Base-by-base conservation (phyloP, 2,329 filamentous ascomycete genomes). In the Periconia sp. region DNA sequence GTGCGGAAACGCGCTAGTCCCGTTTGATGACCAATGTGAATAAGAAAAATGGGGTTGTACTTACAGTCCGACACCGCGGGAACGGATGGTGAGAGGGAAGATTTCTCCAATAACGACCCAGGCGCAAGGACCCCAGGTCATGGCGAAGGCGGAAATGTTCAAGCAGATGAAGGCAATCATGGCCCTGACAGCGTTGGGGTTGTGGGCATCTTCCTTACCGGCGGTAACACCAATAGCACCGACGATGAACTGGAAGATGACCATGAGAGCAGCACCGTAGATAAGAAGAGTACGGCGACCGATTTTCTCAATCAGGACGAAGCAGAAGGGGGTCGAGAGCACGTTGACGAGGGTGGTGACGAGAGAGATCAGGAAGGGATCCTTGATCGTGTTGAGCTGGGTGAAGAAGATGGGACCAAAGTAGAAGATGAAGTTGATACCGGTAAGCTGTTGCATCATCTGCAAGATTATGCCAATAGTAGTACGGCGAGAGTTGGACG, bases 101-200 rank as follows among this genome's bases (percentile, higher is more conserved):
- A 94, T 89, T 79, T 96, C 92, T 70, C 91, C 91, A 69, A 94
- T 92, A 65, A 96, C 84, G 58, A 82, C 80, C 83, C 82, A 86
- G 49, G 82, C 82, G 60, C 80, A 87, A 14, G 91, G 90, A 55
- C 91, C 91, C 91, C 91, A 96, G 61, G 91, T 96, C 56, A 83
- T 87, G 56, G 91, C 91, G 73, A 96, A 96, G 79, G 88, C 92
- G 82, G 90, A 90, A 81, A 96, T 92, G 82, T 92, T 93, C 80
- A 96, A 87, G 79, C 87, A 89, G 71, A 96, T 94, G 79, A 96
- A 94, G 47, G 90, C 86, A 62, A 96, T 91, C 85, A 92, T 78
- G 41, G 69, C 70, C 42, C 55, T 58, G 54, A 62, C 65, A 18
- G 69, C 68, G 46, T 56, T 47, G 1, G 63, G 63, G 57, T 72